Percentiles rank a stretch among this genome's conserved stretches.
These are phyloP conservation scores for Galeopsis tetrahit DNA, from an alignment of 257 asterid species.

Conservation along the genomic window DNA sequence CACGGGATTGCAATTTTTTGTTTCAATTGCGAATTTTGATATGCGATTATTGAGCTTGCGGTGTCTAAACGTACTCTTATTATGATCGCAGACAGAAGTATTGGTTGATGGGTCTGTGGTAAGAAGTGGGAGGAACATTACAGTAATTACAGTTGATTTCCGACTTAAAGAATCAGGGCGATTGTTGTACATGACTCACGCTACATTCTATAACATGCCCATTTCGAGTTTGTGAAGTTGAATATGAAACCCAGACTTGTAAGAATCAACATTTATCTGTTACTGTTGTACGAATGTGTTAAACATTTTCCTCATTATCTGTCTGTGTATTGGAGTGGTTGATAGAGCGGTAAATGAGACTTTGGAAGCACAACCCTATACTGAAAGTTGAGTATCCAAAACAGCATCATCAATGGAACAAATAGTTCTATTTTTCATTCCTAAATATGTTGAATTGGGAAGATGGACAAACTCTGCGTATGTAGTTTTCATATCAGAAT, in stretches of 20 bases:
- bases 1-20: no score
- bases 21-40: no score
- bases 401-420: not conserved
- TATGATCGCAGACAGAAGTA: conserved; percentile 55
- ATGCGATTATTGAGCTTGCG: no score
- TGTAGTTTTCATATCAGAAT: not conserved
- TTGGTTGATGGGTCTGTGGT: conserved; percentile 63
- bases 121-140: conserved; percentile 83
- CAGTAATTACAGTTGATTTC: conserved; percentile 68
- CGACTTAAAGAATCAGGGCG: conserved; percentile 58
- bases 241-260: not conserved
- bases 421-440: not conserved
- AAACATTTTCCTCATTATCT: not conserved
- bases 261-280: not conserved
- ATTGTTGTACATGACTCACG: conserved; percentile 62
- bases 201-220: conserved; percentile 74
- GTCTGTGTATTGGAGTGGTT: no score
- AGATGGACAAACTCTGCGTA: not conserved
- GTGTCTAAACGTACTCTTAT: not conserved
- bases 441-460: not conserved
- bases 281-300: not conserved
- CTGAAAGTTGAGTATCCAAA: not conserved
- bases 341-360: no score
- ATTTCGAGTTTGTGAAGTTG: conserved; percentile 60
- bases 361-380: not conserved